Conservation (phyloP, 2,329 filamentous ascomycete genomes). For the Fusarium sp. region DNA sequence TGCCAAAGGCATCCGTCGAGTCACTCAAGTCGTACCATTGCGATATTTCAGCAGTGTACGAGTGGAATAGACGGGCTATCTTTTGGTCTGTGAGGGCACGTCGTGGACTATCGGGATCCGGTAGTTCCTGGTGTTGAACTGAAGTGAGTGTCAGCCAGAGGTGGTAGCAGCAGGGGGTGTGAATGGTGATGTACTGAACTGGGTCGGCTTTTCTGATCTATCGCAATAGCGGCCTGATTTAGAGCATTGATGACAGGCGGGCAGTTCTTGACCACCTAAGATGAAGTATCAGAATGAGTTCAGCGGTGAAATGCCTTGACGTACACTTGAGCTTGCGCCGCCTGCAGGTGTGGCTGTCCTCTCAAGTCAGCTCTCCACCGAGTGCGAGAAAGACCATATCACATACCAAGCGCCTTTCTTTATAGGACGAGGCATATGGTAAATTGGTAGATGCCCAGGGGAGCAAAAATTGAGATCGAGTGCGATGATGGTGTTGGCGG, state of each 20-base stretch:
- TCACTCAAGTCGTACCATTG: slow-evolving; percentile 62
- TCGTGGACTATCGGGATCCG: slow-evolving; percentile 36
- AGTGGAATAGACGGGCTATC: slow-evolving; percentile 50
- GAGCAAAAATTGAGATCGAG: background rate
- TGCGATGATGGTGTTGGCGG: background rate
- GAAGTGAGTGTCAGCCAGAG: background rate
- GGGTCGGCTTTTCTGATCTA: slow-evolving; percentile 36
- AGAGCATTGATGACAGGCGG: slow-evolving; percentile 48
- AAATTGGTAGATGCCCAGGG: background rate
- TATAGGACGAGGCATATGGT: slow-evolving; percentile 34
- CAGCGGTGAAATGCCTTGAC: background rate
- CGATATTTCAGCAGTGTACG: slow-evolving; percentile 53
- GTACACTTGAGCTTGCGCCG: slow-evolving; percentile 51
- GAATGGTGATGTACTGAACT: slow-evolving; percentile 12
- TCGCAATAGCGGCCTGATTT: slow-evolving; percentile 49
- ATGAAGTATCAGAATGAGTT: slow-evolving; percentile 1
- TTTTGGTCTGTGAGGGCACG: slow-evolving; percentile 44
- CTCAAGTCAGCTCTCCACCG: background rate
- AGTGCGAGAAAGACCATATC: accelerated
- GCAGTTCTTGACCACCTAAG: slow-evolving; percentile 46
- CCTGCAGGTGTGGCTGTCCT: slow-evolving; percentile 50
- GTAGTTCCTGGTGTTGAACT: slow-evolving; percentile 18
- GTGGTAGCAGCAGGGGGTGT: background rate
- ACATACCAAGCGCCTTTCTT: slow-evolving; percentile 38
- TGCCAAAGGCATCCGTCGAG: slow-evolving; percentile 47